These are phyloP conservation scores for Arthrobotrys entomopaga DNA, from an alignment of 2,329 filamentous ascomycete genomes.

Conservation along the genomic window DNA sequence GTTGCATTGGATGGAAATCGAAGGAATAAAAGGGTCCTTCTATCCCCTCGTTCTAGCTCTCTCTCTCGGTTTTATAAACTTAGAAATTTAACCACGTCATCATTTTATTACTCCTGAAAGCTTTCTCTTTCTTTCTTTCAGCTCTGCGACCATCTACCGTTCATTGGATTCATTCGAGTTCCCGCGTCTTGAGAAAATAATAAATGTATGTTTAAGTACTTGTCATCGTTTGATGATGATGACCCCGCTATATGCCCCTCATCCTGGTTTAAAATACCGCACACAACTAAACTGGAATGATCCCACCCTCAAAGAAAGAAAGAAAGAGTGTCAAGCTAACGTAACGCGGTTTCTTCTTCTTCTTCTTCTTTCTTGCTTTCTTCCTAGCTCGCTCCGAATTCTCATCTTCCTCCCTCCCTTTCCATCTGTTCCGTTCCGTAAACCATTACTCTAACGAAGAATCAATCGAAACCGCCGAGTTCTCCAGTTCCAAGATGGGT, in stretches of 20 bases:
- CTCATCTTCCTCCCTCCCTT: background rate
- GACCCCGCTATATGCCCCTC: constrained; percentile 4
- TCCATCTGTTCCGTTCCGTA: constrained; percentile 1
- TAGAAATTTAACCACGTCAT: constrained; percentile 38
- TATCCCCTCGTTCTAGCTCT: constrained; percentile 17
- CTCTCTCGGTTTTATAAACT: constrained; percentile 11
- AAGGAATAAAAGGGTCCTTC: constrained; percentile 1
- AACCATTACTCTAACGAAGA: constrained; percentile 21
- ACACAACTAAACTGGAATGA: too few relatives aligned
- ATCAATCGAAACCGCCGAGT: constrained; percentile 29
- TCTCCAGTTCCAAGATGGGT: constrained; percentile 36
- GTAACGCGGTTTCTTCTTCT: background rate
- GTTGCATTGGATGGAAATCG: background rate
- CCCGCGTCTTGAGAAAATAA: background rate
- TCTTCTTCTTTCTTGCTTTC: constrained; percentile 1
- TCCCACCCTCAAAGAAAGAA: too few relatives aligned
- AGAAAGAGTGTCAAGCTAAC: too few relatives aligned
- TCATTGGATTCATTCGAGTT: background rate
- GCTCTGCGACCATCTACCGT: background rate
- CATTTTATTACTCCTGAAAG: background rate
- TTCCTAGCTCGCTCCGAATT: background rate
- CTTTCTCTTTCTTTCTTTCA: background rate
- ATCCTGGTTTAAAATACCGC: background rate
- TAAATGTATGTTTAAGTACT: background rate
- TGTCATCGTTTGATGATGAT: background rate